Evolutionary conservation across 2,329 filamentous ascomycete species (phyloP), one percentile per base, ranked within the genome.

Genomic region (Metarhizium album): DNA sequence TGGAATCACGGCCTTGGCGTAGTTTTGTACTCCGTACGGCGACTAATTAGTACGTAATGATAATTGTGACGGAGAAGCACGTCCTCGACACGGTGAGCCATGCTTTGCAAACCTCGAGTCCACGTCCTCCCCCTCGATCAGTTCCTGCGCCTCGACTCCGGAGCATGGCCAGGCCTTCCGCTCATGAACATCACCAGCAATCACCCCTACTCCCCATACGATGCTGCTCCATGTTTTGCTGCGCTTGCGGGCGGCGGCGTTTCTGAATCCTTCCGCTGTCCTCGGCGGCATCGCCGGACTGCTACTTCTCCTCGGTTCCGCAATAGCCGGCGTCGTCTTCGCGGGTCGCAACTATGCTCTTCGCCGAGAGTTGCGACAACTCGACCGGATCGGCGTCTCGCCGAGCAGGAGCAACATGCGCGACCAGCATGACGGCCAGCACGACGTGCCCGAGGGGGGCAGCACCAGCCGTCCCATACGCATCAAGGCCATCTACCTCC

Each of bases 401-500:
- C 27, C 6, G 3, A 18, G 3, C 16, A 7, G 37, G n/a, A 58
- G 57, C 20, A 59, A 64, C 35, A 64, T 64, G 60, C 7, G 27
- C 3, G 60, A 64, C 9, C 62, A 64, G 46, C 50, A 53, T 4
- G 52, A 60, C 11, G 2, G 45, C 14, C 51, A 50, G 7, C 61
- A 57, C 14, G 54, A 52, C 1, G 5, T 43, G 0, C 53, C 55
- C 0, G 54, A 55, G 37, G 48, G 18, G 23, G 29, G n/a, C 3
- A 40, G n/a, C 1, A 4, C 45, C 2, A 45, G n/a, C 4, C 37
- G 52, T 1, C 49, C 61, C 1, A 54, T 60, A 1, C 53, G 51
- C 2, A 53, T 64, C 53, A 63, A 64, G 23, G 61, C 61, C 3
- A 52, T 63, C 1, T 60, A 58, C 3, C 52, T 64, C 4, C 60